A percentile compares a stretch with the other conserved stretches of the same genome.
These are phyloP conservation scores for Pichia sporocuriosa DNA, from an alignment of 805 yeast species.

Conservation along the genomic window DNA sequence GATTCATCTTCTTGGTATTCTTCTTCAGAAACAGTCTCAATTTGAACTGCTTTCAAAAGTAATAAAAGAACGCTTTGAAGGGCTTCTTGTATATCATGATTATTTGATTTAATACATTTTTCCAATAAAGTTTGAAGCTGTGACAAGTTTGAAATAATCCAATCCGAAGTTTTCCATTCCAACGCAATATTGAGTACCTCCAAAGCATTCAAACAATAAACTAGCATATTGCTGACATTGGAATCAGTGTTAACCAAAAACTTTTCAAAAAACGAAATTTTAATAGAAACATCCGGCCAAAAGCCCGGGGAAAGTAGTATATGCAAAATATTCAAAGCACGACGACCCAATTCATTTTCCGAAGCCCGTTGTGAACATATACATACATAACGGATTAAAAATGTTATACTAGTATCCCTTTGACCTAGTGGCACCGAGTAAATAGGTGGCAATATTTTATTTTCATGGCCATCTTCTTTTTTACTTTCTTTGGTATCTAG, in stretches of 20 bases:
- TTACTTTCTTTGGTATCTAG: conserved; percentile 9
- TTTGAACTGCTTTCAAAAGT: conserved; percentile 59
- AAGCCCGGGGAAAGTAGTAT: conserved; percentile 61
- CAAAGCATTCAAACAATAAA: conserved; percentile 82
- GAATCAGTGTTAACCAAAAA: conserved; percentile 75
- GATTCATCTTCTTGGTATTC: conserved; percentile 45
- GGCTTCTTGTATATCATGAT: conserved; percentile 81
- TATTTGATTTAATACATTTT: conserved; percentile 73
- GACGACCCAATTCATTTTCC: conserved; percentile 73
- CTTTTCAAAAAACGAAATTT: conserved; percentile 80
- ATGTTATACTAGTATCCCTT: conserved; percentile 85
- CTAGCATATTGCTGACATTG: conserved; percentile 58
- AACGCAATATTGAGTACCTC: conserved; percentile 82
- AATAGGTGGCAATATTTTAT: conserved; percentile 28
- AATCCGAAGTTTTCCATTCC: conserved; percentile 65
- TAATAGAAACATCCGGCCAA: conserved; percentile 89
- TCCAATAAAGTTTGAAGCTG: conserved; percentile 70
- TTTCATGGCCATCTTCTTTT: background rate
- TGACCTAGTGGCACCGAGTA: conserved; percentile 68
- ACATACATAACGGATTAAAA: conserved; percentile 81
- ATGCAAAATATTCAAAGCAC: conserved; percentile 73
- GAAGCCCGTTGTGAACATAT: conserved; percentile 78
- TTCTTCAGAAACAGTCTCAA: conserved; percentile 38
- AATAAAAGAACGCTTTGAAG: conserved; percentile 68
- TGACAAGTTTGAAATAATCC: conserved; percentile 70